Percentiles rank a stretch among this genome's conserved stretches.
Evolutionary conservation across 768 basidiomycete species (phyloP).

Genomic region (Steccherinum ochraceum): DNA sequence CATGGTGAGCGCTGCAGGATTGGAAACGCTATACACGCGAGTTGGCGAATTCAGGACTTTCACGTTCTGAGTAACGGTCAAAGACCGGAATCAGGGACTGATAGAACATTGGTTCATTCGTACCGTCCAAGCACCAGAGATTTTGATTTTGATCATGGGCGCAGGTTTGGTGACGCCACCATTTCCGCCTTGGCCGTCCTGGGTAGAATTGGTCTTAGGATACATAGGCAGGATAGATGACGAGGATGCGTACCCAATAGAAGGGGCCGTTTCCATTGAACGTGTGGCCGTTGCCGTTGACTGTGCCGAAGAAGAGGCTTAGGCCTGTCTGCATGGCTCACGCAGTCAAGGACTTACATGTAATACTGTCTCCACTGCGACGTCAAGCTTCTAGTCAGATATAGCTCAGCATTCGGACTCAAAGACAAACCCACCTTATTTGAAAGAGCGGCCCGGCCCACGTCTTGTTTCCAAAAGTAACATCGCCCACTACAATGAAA

Average conservation of each 20-base stretch:
- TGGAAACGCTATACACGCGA: slow-evolving; percentile 25
- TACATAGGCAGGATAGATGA: not conserved
- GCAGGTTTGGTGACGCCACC: slow-evolving; percentile 24
- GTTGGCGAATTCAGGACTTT: slow-evolving; percentile 34
- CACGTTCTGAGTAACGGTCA: slow-evolving; percentile 25
- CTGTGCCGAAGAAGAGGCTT: slow-evolving; percentile 2
- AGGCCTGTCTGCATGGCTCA: not conserved
- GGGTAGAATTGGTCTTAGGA: not conserved
- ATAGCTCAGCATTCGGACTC: not conserved
- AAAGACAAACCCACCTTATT: slow-evolving; percentile 31
- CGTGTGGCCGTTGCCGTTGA: slow-evolving; percentile 34
- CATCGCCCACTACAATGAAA: slow-evolving; percentile 41
- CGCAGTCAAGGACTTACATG: slow-evolving; percentile 39
- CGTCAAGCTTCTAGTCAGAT: not conserved
- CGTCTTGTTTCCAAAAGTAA: slow-evolving; percentile 44
- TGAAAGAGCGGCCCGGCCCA: slow-evolving; percentile 53
- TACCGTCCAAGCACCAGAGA: slow-evolving; percentile 35
- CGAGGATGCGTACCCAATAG: slow-evolving; percentile 39
- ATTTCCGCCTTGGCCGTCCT: slow-evolving; percentile 26
- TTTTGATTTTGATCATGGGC: slow-evolving; percentile 36
- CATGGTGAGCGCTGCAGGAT: slow-evolving; percentile 31
- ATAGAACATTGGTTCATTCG: too few relatives aligned
- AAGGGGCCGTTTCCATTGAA: slow-evolving; percentile 38
- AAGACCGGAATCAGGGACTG: too few relatives aligned
- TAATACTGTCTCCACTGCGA: slow-evolving; percentile 39